Evolutionary conservation across 2,329 filamentous ascomycete genomes (phyloP), one percentile per base, ranked within the genome.

Genomic region (Penicillium hesseltinei): DNA sequence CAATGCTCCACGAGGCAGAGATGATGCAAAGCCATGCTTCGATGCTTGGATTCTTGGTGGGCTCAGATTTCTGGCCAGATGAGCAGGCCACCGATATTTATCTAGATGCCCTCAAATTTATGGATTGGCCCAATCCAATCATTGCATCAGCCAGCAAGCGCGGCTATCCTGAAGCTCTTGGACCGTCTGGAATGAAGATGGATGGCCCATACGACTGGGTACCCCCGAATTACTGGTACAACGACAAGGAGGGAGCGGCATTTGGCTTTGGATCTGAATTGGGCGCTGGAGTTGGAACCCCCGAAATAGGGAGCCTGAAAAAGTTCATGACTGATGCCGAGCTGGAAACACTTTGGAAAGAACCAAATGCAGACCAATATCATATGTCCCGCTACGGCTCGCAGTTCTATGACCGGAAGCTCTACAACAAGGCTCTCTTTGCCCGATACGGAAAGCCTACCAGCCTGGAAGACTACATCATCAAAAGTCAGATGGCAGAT

Each of bases 161-260:
- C 10, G 83, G 84, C 2, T 84, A 76, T 53, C 81, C 84, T 0
- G 61, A 77, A 9, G 67, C 75, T 1, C 74, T 87, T 0, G 83
- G 82, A 0, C 81, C 82, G 0, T 81, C 81, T 0, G 85, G 85
- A 0, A 82, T 88, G 80, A 87, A 86, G 65, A 88, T 88, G 85
- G 79, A 82, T 0, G 85, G 85, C 0, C 85, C 85, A 0, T 88
- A 88, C 62, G 85, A 87, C 64, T 88, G 84, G 84, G 83, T 86
- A 0, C 82, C 85, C 0, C 85, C 85, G 0, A 85, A 82, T 60
- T 88, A 88, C 70, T 88, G 84, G 84, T 86, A 82, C 60, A 79
- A 81, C 45, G 69, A 78, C 55, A 70, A 78, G 47, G 64, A 80
- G 0, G 85, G 85, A 0, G 81, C 83, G 0, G 84, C 84, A 0